Evolutionary conservation across 768 basidiomycete genomes (phyloP).

Genomic region (Serendipita sp.): DNA sequence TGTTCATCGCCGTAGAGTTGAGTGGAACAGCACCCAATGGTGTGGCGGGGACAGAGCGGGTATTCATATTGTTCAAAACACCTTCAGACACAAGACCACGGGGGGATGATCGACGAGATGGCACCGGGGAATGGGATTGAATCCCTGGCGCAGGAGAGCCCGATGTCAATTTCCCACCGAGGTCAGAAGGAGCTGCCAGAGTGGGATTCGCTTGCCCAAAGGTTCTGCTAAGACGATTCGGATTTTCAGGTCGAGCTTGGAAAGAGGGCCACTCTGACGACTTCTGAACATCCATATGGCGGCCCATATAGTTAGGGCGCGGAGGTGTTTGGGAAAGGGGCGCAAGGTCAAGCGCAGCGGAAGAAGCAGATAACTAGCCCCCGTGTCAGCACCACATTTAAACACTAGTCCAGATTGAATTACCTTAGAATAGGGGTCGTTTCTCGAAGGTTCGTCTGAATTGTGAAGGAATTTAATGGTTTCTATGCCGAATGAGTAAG

Average conservation of each 20-base stretch:
- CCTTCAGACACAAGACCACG: conserved; percentile 34
- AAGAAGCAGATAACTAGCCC: conserved; percentile 61
- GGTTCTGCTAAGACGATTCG: conserved; percentile 27
- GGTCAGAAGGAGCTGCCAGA: conserved; percentile 17
- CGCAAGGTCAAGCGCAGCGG: conserved; percentile 85
- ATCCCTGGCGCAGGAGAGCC: conserved; percentile 49
- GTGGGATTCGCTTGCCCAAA: conserved; percentile 29
- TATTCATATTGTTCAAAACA: conserved; percentile 16
- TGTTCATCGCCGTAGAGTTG: neutral
- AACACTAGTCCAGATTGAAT: neutral
- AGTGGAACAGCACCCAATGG: conserved; percentile 42
- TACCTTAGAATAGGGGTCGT: conserved; percentile 48
- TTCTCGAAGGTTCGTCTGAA: conserved; percentile 49
- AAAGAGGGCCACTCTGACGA: conserved; percentile 94
- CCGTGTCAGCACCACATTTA: neutral
- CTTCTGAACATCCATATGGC: conserved; percentile 45
- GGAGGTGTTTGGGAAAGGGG: conserved; percentile 73
- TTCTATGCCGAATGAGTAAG: conserved; percentile 31
- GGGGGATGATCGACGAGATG: conserved; percentile 51
- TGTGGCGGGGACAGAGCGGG: conserved; percentile 74
- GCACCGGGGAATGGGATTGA: conserved; percentile 43
- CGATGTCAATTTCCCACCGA: conserved; percentile 31
- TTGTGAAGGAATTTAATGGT: conserved; percentile 79
- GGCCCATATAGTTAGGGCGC: conserved; percentile 39
- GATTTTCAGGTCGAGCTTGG: conserved; percentile 40